Base-by-base conservation (phyloP, 2,329 filamentous ascomycete genomes). In the Clonostachys byssicola region DNA sequence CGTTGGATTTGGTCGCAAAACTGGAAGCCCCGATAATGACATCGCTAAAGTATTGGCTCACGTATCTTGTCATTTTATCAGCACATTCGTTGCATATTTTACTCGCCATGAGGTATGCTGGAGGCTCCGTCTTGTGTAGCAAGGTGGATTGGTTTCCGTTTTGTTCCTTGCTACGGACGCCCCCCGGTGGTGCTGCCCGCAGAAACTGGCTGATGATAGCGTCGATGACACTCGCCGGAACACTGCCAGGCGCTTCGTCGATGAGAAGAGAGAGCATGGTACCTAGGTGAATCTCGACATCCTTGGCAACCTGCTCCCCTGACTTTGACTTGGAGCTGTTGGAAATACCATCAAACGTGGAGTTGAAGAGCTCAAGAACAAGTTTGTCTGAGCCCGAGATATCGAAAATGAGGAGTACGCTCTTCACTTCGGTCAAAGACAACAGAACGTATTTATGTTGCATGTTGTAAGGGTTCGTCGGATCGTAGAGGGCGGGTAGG, bases 31-130 rank as follows among this genome's bases (percentile, higher is more conserved):
- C 91, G 51, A 97, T 84, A 49, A 99, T 95, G 45, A 97, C 91
- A 48, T 95, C 91, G 66, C 91, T 95, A 64, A 99, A 99, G 65
- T 97, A 99, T 60, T 95, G 91, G 55, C 90, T 92, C 47, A 97
- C 86, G 55, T 95, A 90, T 51, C 91, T 86, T 2, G 90, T 86
- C 92, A 99, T 96, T 67, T 95, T 95, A 56, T 96, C 92, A 1
- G 89, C 83, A 56, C 86, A 95, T 16, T 81, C 81, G 58, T 91
- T 94, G 72, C 94, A 99, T 41, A 99, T 85, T 3, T 88, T 89
- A 67, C 95, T 95, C 18, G 94, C 92, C 88, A 97, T 95, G 61
- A 94, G 87, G 70, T 99, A 99, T 2, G 94, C 92, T 14, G 91
- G 83, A 2, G 94, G 92, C 47, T 95, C 87, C 52, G 94, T 88